Percentiles rank a stretch among this genome's conserved stretches.
Conservation (phyloP, 352 stramenopile species). For the Pilasporangium apinafurcum region DNA sequence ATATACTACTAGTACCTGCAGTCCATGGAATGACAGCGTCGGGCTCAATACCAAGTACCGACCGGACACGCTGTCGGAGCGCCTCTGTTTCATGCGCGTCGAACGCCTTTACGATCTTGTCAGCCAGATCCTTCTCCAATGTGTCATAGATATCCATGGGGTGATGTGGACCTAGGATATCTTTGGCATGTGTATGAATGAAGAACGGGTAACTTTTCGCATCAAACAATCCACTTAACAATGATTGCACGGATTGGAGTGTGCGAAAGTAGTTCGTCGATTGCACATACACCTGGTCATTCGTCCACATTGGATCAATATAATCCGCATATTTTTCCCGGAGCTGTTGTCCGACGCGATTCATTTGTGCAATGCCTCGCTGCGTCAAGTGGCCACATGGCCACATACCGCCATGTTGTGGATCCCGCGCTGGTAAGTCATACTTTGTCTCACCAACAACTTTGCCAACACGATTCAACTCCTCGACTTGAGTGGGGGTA, state of each 20-base stretch:
- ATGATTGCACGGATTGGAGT: constrained; percentile 11
- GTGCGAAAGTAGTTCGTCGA: constrained; percentile 21
- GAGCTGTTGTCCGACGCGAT: constrained; percentile 1
- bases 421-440: background rate
- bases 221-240: constrained; percentile 10
- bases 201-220: constrained; percentile 3
- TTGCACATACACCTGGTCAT: constrained; percentile 14
- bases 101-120: constrained; percentile 4
- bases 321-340: constrained; percentile 10
- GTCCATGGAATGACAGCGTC: constrained; percentile 11
- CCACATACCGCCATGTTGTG: constrained; percentile 6
- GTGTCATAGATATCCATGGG: constrained; percentile 10
- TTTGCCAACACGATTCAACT: too few relatives aligned
- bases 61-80: constrained; percentile 3
- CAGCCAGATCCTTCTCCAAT: constrained; percentile 4
- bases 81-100: constrained; percentile 4
- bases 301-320: background rate
- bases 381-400: constrained; percentile 17
- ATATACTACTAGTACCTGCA: constrained; percentile 8
- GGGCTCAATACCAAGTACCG: constrained; percentile 1
- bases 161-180: constrained; percentile 3
- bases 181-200: constrained; percentile 6
- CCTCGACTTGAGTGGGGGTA: too few relatives aligned
- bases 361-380: constrained; percentile 10
- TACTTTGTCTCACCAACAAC: constrained; percentile 5